Base-by-base conservation (phyloP, 176 grass and related monocot species). In the Eragrostis curvula region DNA sequence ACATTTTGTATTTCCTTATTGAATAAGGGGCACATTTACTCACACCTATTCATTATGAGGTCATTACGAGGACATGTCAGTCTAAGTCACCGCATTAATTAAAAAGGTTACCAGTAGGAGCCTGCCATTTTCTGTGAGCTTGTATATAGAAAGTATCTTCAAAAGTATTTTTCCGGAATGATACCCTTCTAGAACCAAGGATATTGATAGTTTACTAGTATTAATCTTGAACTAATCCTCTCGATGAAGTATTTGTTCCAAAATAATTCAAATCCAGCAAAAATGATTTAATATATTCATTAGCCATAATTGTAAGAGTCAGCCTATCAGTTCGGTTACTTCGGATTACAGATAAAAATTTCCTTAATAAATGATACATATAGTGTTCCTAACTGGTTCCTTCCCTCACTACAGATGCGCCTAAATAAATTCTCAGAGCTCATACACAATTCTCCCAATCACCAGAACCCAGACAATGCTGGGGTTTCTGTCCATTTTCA, bases 401-500 rank as follows among this genome's bases (percentile, higher is more conserved):
- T 48, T 14, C 30, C 67, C 21, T 77, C 56, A 71, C 64, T 81
- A 16, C 74, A 98, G 96, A 98, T 98, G 96, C 90, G 96, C 46
- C 83, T 98, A 72, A 98, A 96, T 82, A 99, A 96, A 83, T 91
- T 99, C 24, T 99, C 96, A 0, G 96, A 99, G 85, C 91, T 99
- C 75, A 99, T 99, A 91, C 96, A 99, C 74, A 96, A 96, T 78
- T 99, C 93, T 62, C 89, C 89, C 42, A 95, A 98, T 72, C 91
- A 96, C 70, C 93, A 98, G 83, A 96, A 96, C 63, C 69, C 95
- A 70, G 93, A 98, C 57, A 95, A 89, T 48, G 90, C 93, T 59
- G 87, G 88, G 29, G 96, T 98, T 83, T 95, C 93, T 78, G 96
- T 98, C 40, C 89, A 90, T 84, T 95, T 98, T 77, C 96, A 98